Evolutionary conservation across 1,139 yeast genomes (phyloP).

Genomic region (Hemisphaericaspora subhashii): DNA sequence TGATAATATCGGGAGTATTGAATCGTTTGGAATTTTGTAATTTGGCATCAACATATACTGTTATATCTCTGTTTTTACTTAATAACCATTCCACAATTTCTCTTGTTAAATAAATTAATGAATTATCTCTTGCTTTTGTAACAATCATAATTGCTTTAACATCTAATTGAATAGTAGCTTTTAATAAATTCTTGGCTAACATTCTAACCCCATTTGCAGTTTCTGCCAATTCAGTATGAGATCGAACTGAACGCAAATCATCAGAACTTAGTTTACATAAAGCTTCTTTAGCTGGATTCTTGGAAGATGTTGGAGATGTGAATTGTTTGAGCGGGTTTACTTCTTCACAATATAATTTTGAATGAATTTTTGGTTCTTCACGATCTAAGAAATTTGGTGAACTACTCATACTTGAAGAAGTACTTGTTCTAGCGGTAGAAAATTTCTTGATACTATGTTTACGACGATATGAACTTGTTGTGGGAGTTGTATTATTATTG

Average conservation of each 20-base stretch:
- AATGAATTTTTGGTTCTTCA: conserved; percentile 37
- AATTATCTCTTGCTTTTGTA: conserved; percentile 83
- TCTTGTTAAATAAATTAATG: conserved; percentile 69
- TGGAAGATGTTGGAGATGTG: conserved; percentile 3
- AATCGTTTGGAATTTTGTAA: conserved; percentile 63
- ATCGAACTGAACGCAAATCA: conserved; percentile 49
- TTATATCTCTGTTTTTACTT: conserved; percentile 43
- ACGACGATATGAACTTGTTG: background rate
- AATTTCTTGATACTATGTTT: background rate
- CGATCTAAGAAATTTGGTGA: conserved; percentile 16
- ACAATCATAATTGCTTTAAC: conserved; percentile 74
- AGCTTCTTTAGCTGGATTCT: conserved; percentile 28
- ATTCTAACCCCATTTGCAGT: conserved; percentile 86
- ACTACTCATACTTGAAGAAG: conserved; percentile 10
- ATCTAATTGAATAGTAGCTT: conserved; percentile 71
- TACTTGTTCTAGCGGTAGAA: background rate
- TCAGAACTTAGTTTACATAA: conserved; percentile 35
- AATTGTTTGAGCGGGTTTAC: conserved; percentile 8
- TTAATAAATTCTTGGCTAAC: conserved; percentile 70
- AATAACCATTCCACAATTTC: conserved; percentile 80
- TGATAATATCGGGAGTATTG: conserved; percentile 44
- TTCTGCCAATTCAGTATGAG: conserved; percentile 75
- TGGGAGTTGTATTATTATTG: background rate
- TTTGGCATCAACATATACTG: conserved; percentile 70
- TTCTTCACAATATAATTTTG: conserved; percentile 32